A percentile compares a stretch with the other conserved stretches of the same genome.
These are phyloP conservation scores for Circinella umbellata DNA, from an alignment of 371 early-diverging fungal species.

Conservation along the genomic window DNA sequence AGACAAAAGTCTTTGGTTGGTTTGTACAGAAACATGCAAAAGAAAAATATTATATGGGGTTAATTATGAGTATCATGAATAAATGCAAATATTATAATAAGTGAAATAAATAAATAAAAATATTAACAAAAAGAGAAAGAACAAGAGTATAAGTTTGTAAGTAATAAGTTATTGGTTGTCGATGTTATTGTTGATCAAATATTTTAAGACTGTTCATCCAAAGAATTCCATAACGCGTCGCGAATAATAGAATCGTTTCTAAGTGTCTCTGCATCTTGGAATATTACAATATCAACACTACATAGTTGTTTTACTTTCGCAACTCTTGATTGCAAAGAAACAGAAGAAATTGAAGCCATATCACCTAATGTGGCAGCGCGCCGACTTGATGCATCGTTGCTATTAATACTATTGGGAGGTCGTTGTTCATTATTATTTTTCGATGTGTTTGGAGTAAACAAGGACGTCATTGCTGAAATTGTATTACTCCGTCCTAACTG, in stretches of 20 bases:
- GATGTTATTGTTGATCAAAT: neutral
- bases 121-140: neutral
- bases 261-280: conserved; percentile 34
- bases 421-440: neutral
- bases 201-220: conserved; percentile 28
- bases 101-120: neutral
- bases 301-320: conserved; percentile 32
- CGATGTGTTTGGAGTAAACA: conserved; percentile 11
- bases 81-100: neutral
- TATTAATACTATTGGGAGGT: neutral
- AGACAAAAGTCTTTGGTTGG: too few relatives aligned
- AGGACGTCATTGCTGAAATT: conserved; percentile 8
- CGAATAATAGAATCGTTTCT: conserved; percentile 30
- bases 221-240: conserved; percentile 38
- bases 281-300: conserved; percentile 34
- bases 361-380: conserved; percentile 4
- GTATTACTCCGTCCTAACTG: conserved; percentile 11
- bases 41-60: too few relatives aligned
- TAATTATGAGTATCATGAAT: too few relatives aligned
- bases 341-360: conserved; percentile 2
- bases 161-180: neutral
- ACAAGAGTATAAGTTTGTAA: neutral
- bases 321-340: conserved; percentile 29
- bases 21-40: too few relatives aligned
- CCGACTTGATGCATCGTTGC: neutral